Evolutionary conservation across 257 asterid species (phyloP), one percentile per base, ranked within the genome.

Genomic region (Primulina huaijiensis): DNA sequence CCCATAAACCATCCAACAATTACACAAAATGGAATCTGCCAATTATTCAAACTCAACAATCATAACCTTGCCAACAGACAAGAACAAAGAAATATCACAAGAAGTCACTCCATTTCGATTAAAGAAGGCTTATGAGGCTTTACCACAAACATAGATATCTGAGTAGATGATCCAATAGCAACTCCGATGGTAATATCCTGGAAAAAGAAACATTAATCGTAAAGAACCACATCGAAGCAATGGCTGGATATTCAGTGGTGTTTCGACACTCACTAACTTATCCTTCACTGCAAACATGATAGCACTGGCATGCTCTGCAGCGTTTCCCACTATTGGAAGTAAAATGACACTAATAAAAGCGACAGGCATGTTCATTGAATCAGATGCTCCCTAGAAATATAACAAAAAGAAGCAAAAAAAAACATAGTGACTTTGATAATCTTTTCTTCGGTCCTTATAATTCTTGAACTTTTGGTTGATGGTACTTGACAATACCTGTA

Each of bases 271-370:
- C 79, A 79, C 88, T 60, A 77, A 81, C 80, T 73, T 74, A 85
- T 91, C 93, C 82, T 94, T 94, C 99, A 94, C 88, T 0, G 99
- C 99, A 71, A 94, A 94, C 99, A 89, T 94, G 64, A 94, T 94
- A 65, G 99, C 99, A 76, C 97, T 91, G 62, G 99, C 97, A 62
- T 93, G 99, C 67, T 93, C 99, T 30, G 97, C 96, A 25, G 99
- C 97, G 35, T 94, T 94, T 57, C 99, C 99, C 35, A 91, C 99
- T 5, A 94, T 86, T 12, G 97, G 99, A 58, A 94, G 97, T 81
- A 94, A 83, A 74, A 90, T 86, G 67, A 93, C 97, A 62, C 97
- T 89, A 67, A 93, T 93, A 81, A 93, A 93, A 60, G 56, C 19
- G 20, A 46, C 56, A 0, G 99, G 97, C 90, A 46, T 6, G 56